Conservation (phyloP, 1,284 basidiomycete genomes). For the Pterulicium gracile region DNA sequence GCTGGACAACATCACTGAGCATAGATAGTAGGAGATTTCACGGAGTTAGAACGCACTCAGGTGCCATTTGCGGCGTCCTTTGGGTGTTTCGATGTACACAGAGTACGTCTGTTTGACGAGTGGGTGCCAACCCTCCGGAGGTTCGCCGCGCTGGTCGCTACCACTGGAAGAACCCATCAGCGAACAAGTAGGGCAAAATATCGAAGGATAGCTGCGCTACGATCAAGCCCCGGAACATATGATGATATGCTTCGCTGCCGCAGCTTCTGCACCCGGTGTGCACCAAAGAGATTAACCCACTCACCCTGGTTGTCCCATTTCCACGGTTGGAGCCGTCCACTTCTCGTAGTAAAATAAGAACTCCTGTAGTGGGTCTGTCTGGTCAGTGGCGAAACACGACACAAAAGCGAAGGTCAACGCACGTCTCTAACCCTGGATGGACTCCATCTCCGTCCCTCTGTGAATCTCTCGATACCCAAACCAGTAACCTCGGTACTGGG, state of each 20-base stretch:
- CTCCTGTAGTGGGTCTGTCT: conserved; percentile 34
- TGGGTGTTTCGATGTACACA: conserved; percentile 52
- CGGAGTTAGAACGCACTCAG: conserved; percentile 46
- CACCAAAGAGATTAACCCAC: conserved; percentile 6
- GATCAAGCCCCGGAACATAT: not conserved
- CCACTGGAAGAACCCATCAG: conserved; percentile 14
- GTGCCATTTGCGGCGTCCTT: conserved; percentile 67
- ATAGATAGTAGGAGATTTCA: not conserved
- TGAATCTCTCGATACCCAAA: conserved; percentile 68
- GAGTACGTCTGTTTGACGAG: conserved; percentile 74
- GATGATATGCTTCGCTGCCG: no score
- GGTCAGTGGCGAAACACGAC: not conserved
- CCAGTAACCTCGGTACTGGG: conserved; percentile 68
- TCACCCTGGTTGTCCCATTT: conserved; percentile 27
- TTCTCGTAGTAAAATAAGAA: conserved; percentile 77
- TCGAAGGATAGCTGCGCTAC: no score
- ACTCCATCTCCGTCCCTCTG: conserved; percentile 70
- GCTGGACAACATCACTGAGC: conserved; percentile 31
- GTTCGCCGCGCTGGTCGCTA: conserved; percentile 26
- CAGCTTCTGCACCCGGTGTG: no score
- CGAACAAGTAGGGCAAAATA: conserved; percentile 9
- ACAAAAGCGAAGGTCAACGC: conserved; percentile 17
- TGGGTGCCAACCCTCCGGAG: conserved; percentile 57
- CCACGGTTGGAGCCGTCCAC: conserved; percentile 35
- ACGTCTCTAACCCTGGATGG: conserved; percentile 71